Base-by-base conservation (phyloP, 208 protist species). In the Endotrypanum monterogeii region DNA sequence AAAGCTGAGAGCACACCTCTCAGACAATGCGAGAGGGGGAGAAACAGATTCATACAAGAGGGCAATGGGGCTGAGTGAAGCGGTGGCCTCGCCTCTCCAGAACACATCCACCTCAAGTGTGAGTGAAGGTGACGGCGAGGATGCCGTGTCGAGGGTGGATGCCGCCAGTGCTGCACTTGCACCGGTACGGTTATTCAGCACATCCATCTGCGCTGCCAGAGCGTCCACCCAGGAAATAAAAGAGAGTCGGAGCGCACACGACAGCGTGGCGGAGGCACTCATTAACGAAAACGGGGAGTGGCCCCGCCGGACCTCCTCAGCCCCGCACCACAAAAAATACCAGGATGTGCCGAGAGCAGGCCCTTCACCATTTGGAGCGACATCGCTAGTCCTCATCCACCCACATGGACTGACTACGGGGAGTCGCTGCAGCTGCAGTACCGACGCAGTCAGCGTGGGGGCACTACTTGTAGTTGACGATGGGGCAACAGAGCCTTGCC, bases 391-490 rank as follows among this genome's bases (percentile, higher is more conserved):
- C n/a, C 30, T 32, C 48, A 71, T 52, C 67, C 67, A 71, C 37
- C 67, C 67, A 58, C 67, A 57, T 28, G 67, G 48, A 6, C 11
- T 46, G 23, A 39, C 37, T 9, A 71, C 67, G 9, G 67, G 67
- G 41, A 71, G 67, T 25, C 52, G 67, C 67, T 60, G 67, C 28
- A 71, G 67, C 18, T 39, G 67, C 46, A 51, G 48, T 55, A 52
- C 48, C 48, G 41, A 54, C n/a, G 60, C 37, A 0, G 60, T 48
- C 9, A 14, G 35, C 7, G 7, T 16, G 37, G 23, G 39, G 28
- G 23, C 60, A n/a, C 32, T 37, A 44, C 28, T 39, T 28, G 28
- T 18, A 44, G 32, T 44, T 8, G 60, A 16, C n/a, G 28, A 25
- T 18, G 44, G 14, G 54, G 63, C 63, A 50, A 5, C 63, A 54